Evolutionary conservation across 169 alveolate species (phyloP).

Genomic region (Eimeria maxima): DNA sequence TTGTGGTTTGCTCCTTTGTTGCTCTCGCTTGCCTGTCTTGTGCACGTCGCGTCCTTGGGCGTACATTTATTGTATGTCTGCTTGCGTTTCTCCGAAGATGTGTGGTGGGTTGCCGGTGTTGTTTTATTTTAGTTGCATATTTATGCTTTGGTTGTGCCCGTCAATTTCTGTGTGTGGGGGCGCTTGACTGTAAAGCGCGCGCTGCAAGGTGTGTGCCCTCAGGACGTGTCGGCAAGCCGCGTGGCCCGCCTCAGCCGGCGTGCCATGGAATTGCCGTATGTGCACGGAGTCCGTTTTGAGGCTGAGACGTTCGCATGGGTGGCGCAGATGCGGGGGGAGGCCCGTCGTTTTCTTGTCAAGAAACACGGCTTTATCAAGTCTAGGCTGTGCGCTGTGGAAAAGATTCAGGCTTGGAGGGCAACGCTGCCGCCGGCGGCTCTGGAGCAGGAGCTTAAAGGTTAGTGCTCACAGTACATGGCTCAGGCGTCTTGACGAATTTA

Average conservation of each 20-base stretch:
- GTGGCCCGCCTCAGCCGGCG: constrained; percentile 76
- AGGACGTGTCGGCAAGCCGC: constrained; percentile 82
- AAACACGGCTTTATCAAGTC: constrained; percentile 84
- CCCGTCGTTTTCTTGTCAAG: constrained; percentile 82
- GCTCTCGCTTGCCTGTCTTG: background rate
- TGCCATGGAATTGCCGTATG: constrained; percentile 84
- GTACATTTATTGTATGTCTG: background rate
- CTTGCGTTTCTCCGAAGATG: background rate
- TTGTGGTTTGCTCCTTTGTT: background rate
- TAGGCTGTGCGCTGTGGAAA: constrained; percentile 82
- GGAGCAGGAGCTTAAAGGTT: constrained; percentile 72
- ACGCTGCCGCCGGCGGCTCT: constrained; percentile 70
- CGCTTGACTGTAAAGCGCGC: background rate
- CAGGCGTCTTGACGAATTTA: background rate
- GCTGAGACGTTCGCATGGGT: constrained; percentile 81
- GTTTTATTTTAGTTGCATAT: background rate
- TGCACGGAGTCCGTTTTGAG: constrained; percentile 84
- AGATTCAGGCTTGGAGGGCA: constrained; percentile 76
- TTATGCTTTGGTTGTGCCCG: background rate
- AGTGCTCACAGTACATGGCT: background rate
- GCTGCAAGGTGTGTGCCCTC: background rate
- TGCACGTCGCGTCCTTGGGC: background rate
- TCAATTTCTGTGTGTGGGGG: background rate
- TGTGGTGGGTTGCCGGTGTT: background rate
- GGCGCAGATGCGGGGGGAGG: constrained; percentile 78